Base-by-base conservation (phyloP, 1,284 basidiomycete species). In the Calocybe gambosa region DNA sequence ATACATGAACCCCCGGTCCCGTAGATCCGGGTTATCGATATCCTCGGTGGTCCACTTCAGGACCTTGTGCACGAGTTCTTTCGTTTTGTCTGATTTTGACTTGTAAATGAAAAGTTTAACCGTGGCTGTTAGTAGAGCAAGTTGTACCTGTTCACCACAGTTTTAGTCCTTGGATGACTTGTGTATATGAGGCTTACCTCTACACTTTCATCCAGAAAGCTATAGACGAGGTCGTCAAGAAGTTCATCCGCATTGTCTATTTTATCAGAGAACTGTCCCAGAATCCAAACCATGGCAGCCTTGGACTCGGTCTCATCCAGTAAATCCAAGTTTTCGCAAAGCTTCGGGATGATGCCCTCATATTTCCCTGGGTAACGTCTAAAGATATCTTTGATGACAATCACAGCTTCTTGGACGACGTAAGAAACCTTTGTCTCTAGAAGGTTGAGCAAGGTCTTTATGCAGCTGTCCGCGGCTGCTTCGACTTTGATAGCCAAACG, bases 1-100 rank as follows among this genome's bases (percentile, higher is more conserved):
- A 69, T 99, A 99, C 88, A 99, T 98, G 71, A 95, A 99, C 0
- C 95, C 96, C 50, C 96, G 77, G 67, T 99, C 96, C 25, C 96
- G 80, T 35, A 97, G 73, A 69, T 99, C 96, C 5, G 96, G 94
- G 61, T 96, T 97, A 64, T 98, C 95, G 47, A 95, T 84, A 55
- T 98, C 90, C 64, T 99, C 96, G 2, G 96, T 99, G 12, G 93
- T 87, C 83, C 92, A 94, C 63, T 98, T 97, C 31, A 99, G 72
- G 9, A 99, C 90, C 59, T 93, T 93, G 64, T 94, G 93, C 0
- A 99, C 93, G 25, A 99, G 77, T 46, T 85, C 83, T 61, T 95
- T 95, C 9, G 90, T 84, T 21, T 82, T 83, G 38, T 93, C 89
- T 0, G 91, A 91, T 50, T 75, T 72, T 1, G 85, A 74, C 56